Conservation (phyloP, 1,284 basidiomycete genomes). For the Cryptococcus sp. region DNA sequence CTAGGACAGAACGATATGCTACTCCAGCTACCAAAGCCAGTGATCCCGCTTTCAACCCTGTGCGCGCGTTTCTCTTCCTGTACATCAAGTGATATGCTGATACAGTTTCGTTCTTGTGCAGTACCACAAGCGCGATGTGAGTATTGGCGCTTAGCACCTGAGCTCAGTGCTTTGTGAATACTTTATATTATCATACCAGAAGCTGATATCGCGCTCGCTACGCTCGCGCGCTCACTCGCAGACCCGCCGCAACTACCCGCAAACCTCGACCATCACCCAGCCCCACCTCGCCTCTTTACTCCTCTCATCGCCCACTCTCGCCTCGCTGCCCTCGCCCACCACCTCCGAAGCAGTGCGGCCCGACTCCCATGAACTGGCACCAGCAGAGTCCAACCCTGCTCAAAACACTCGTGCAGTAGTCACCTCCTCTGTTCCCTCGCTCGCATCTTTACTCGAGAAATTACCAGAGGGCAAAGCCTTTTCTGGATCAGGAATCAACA, state of each 20-base stretch:
- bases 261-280: slow-evolving; percentile 80
- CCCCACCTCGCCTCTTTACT: slow-evolving; percentile 75
- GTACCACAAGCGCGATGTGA: slow-evolving; percentile 91
- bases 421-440: slow-evolving; percentile 53
- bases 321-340: slow-evolving; percentile 67
- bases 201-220: too few relatives aligned
- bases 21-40: slow-evolving; percentile 83
- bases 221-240: slow-evolving; percentile 3
- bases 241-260: slow-evolving; percentile 78
- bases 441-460: slow-evolving; percentile 65
- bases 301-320: slow-evolving; percentile 76
- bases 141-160: slow-evolving; percentile 3
- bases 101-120: slow-evolving; percentile 14
- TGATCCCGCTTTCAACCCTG: slow-evolving; percentile 48
- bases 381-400: slow-evolving; percentile 59
- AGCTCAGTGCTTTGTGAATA: neutral
- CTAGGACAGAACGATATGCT: slow-evolving; percentile 78
- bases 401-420: slow-evolving; percentile 59
- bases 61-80: slow-evolving; percentile 5
- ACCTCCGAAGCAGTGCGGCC: slow-evolving; percentile 33
- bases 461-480: slow-evolving; percentile 62
- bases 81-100: neutral
- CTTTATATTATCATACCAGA: neutral
- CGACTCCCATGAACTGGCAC: slow-evolving; percentile 31
- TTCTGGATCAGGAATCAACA: slow-evolving; percentile 63